Conservation (phyloP, 192 early-diverging fungal species). For the Backusella macrospora region DNA sequence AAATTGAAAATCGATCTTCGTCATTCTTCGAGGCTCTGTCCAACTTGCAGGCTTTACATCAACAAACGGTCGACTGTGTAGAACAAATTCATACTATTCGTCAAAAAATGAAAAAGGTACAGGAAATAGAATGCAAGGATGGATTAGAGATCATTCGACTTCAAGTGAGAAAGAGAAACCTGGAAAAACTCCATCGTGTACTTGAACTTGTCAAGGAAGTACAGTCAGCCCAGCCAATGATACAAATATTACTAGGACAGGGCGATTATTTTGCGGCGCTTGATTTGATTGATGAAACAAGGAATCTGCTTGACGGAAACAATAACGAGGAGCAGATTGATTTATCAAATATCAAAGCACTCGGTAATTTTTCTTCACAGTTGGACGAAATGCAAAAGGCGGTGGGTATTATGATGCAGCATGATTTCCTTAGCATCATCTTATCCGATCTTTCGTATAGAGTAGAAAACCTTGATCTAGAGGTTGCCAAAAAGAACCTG, state of each 20-base stretch:
- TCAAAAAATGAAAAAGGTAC: slow-evolving; percentile 62
- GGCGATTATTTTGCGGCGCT: slow-evolving; percentile 88
- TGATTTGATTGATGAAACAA: slow-evolving; percentile 86
- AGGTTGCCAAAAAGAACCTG: slow-evolving; percentile 1
- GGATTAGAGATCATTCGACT: slow-evolving; percentile 85
- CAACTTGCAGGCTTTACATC: slow-evolving; percentile 90
- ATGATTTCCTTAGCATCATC: slow-evolving; percentile 67
- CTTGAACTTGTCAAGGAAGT: slow-evolving; percentile 78
- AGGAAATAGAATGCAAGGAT: slow-evolving; percentile 68
- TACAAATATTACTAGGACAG: slow-evolving; percentile 79
- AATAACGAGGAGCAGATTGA: slow-evolving; percentile 39
- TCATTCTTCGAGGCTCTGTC: slow-evolving; percentile 96
- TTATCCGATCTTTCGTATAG: slow-evolving; percentile 63
- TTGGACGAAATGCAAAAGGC: slow-evolving; percentile 64
- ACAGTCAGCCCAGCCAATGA: slow-evolving; percentile 77
- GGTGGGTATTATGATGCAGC: slow-evolving; percentile 75
- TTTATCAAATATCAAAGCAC: slow-evolving; percentile 58
- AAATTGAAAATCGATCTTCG: slow-evolving; percentile 91
- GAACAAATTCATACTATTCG: slow-evolving; percentile 83
- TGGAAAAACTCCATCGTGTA: slow-evolving; percentile 66
- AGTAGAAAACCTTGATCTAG: slow-evolving; percentile 54
- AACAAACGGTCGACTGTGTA: slow-evolving; percentile 89
- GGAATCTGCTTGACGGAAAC: slow-evolving; percentile 54
- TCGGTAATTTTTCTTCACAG: slow-evolving; percentile 64
- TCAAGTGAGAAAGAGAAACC: slow-evolving; percentile 73